These are phyloP conservation scores for Papiliotrema flavescens DNA, from an alignment of 1,284 basidiomycete genomes.

Conservation along the genomic window DNA sequence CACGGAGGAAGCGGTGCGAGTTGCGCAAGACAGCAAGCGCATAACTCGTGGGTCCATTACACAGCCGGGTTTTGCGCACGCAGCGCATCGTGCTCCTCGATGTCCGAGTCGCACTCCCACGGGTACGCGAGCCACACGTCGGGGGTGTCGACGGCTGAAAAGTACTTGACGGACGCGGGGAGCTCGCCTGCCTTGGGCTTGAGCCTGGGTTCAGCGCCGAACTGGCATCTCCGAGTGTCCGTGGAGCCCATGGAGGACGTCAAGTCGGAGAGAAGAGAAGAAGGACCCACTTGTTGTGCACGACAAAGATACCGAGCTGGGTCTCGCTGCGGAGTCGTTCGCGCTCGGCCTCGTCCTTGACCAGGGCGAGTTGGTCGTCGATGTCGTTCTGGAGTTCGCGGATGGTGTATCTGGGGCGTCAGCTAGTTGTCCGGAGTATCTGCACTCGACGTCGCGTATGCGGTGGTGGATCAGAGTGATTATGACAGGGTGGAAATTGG, in stretches of 20 bases:
- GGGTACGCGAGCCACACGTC: slow-evolving; percentile 51
- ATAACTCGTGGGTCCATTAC: too few relatives aligned
- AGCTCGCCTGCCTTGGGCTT: slow-evolving; percentile 76
- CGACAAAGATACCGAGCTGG: slow-evolving; percentile 84
- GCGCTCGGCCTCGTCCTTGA: slow-evolving; percentile 64
- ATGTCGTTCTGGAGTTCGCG: slow-evolving; percentile 83
- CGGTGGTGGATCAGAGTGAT: too few relatives aligned
- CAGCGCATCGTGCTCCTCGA: slow-evolving; percentile 42
- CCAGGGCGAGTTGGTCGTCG: slow-evolving; percentile 61
- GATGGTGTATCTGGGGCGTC: slow-evolving; percentile 71
- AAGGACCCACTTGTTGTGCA: slow-evolving; percentile 73
- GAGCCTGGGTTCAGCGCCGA: too few relatives aligned
- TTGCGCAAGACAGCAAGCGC: too few relatives aligned
- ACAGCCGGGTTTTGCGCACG: slow-evolving; percentile 28
- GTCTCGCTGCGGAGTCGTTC: slow-evolving; percentile 62
- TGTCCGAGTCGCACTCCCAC: slow-evolving; percentile 46
- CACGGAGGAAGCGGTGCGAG: background rate
- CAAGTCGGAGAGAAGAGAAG: too few relatives aligned
- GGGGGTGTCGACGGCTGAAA: slow-evolving; percentile 47
- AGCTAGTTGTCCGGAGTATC: slow-evolving; percentile 9
- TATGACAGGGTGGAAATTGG: too few relatives aligned
- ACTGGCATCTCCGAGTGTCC: too few relatives aligned
- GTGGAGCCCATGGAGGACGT: too few relatives aligned
- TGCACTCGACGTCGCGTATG: too few relatives aligned
- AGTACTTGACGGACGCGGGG: slow-evolving; percentile 53